Evolutionary conservation across 2,329 filamentous ascomycete species (phyloP).

Genomic region (Aspergillus sp.): DNA sequence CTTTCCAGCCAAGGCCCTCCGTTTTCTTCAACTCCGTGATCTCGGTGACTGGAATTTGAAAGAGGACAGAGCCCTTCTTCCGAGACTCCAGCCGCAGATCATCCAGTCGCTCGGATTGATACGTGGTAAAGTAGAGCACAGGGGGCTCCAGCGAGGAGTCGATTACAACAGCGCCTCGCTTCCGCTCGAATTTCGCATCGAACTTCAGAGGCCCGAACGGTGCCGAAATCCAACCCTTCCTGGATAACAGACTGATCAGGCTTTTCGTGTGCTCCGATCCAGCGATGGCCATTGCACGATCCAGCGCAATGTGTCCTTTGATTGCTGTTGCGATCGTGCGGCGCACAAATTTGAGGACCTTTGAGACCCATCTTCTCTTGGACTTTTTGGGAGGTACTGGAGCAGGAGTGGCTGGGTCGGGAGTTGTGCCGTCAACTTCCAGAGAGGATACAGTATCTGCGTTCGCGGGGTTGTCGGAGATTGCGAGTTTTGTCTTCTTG

Average conservation of each 20-base stretch:
- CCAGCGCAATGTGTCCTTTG: conserved; percentile 68
- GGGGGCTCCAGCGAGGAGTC: conserved; percentile 38
- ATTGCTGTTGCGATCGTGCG: conserved; percentile 69
- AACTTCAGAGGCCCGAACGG: conserved; percentile 73
- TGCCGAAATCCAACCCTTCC: conserved; percentile 38
- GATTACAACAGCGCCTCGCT: conserved; percentile 71
- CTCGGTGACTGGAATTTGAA: conserved; percentile 69
- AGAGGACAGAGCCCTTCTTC: conserved; percentile 58
- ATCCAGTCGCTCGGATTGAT: conserved; percentile 30
- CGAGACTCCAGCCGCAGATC: conserved; percentile 50
- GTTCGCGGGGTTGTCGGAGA: conserved; percentile 43
- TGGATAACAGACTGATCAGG: conserved; percentile 67
- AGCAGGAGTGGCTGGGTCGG: not conserved
- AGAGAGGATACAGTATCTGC: conserved; percentile 38
- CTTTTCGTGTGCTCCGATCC: conserved; percentile 65
- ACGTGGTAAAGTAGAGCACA: conserved; percentile 60
- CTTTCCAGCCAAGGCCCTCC: conserved; percentile 81
- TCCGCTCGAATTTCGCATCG: conserved; percentile 66
- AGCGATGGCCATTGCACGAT: conserved; percentile 67
- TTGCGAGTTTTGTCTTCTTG: conserved; percentile 46
- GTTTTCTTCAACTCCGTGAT: conserved; percentile 75
- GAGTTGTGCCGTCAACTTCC: not conserved
- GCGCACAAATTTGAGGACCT: conserved; percentile 65
- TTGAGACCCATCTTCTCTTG: conserved; percentile 44
- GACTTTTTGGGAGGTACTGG: conserved; percentile 8